A percentile compares a stretch with the other conserved stretches of the same genome.
Evolutionary conservation across 495 filamentous ascomycete species (phyloP).

Genomic region (Neurospora sp.): DNA sequence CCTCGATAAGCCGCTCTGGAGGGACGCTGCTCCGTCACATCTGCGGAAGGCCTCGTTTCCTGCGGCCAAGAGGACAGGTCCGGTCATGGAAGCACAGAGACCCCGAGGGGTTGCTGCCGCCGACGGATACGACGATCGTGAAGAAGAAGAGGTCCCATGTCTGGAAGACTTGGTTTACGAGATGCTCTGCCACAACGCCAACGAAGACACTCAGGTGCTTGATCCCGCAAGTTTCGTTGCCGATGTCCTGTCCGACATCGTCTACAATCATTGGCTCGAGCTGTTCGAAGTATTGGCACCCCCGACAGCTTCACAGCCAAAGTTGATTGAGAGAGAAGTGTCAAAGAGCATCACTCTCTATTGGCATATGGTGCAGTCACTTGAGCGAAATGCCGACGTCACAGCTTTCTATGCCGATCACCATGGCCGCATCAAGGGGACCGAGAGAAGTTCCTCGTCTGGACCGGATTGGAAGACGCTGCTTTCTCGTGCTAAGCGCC

Average conservation of each 20-base stretch:
- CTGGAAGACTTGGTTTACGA: constrained; percentile 19
- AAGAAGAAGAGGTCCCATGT: constrained; percentile 6
- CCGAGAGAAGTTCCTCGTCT: not conserved
- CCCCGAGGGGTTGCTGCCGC: not conserved
- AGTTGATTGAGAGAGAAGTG: not conserved
- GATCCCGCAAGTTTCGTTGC: not conserved
- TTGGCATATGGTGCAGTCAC: constrained; percentile 18
- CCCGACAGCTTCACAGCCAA: not conserved
- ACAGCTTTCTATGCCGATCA: not conserved
- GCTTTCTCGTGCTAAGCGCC: constrained; percentile 17
- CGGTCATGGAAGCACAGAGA: not conserved
- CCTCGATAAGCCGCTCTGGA: constrained; percentile 19
- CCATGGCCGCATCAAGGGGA: not conserved
- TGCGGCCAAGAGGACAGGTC: not conserved
- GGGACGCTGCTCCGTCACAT: not conserved
- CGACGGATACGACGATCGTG: not conserved
- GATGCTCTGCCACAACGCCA: constrained; percentile 4
- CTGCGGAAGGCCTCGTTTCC: constrained; percentile 4
- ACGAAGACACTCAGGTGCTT: constrained; percentile 1
- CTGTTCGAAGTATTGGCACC: constrained; percentile 24
- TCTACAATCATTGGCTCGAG: constrained; percentile 23
- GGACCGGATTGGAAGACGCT: constrained; percentile 18
- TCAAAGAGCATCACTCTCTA: constrained; percentile 10
- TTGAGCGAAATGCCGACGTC: constrained; percentile 25
- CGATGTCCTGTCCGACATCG: constrained; percentile 16